phyloP scores from a whole-genome alignment of 306 rosid species.

The Prunus armeniaca region DNA sequence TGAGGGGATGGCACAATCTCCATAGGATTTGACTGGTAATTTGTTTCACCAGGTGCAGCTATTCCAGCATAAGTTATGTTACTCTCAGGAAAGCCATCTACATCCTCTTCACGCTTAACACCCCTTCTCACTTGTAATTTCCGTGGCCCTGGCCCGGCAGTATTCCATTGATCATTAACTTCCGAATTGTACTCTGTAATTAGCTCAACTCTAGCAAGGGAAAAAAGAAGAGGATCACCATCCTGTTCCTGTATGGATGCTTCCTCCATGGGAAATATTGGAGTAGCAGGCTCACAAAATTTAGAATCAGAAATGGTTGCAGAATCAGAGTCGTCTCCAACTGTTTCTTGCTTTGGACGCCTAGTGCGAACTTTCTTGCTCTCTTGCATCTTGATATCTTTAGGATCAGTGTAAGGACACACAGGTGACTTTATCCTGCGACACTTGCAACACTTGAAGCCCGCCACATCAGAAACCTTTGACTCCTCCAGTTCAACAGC shows the following conservation, averaged over 20 bases:
- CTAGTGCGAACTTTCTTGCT: conserved; percentile 37
- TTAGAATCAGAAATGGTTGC: conserved; percentile 43
- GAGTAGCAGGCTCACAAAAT: conserved; percentile 54
- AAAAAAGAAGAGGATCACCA: conserved; percentile 65
- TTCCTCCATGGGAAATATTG: conserved; percentile 50
- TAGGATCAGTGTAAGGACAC: conserved; percentile 67
- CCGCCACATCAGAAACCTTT: conserved; percentile 52
- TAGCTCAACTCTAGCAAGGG: conserved; percentile 64
- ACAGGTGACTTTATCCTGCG: conserved; percentile 87
- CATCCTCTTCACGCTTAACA: conserved; percentile 66
- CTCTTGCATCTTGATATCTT: conserved; percentile 34
- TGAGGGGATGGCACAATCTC: conserved; percentile 29
- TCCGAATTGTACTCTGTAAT: conserved; percentile 52
- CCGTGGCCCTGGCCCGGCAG: conserved; percentile 51
- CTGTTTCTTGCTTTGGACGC: conserved; percentile 48
- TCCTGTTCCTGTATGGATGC: conserved; percentile 49
- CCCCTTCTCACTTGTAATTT: conserved; percentile 86
- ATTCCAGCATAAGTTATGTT: conserved; percentile 29
- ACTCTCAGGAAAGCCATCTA: conserved; percentile 42
- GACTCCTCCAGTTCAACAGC: conserved; percentile 89
- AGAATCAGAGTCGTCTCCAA: conserved; percentile 50
- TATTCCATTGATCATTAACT: conserved; percentile 56
- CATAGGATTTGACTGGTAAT: conserved; percentile 29
- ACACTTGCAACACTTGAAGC: conserved; percentile 95
- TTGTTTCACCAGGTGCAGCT: conserved; percentile 28